Evolutionary conservation across 1,139 yeast genomes (phyloP).

Genomic region (Geotrichum fermentans): DNA sequence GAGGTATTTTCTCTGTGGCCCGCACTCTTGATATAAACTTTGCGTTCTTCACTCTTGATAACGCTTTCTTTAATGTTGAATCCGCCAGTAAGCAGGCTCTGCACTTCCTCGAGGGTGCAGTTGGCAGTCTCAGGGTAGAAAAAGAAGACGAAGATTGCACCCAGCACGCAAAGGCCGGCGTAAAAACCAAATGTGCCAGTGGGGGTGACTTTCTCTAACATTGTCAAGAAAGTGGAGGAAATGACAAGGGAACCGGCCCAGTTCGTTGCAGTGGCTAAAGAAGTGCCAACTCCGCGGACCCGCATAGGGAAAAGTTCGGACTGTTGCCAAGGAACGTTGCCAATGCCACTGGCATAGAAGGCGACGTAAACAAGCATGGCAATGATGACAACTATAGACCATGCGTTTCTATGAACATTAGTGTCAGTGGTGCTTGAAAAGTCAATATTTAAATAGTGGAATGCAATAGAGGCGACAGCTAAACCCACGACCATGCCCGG

Average conservation of each 20-base stretch:
- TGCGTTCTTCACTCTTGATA: constrained; percentile 45
- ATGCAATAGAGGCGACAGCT: constrained; percentile 28
- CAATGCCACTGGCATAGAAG: constrained; percentile 87
- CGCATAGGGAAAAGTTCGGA: constrained; percentile 89
- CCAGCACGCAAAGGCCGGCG: constrained; percentile 73
- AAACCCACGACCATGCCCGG: constrained; percentile 43
- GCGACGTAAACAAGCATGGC: constrained; percentile 86
- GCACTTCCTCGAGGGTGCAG: constrained; percentile 86
- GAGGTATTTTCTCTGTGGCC: constrained; percentile 27
- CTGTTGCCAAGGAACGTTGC: constrained; percentile 98
- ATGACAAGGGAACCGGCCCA: constrained; percentile 94
- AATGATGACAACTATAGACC: constrained; percentile 83
- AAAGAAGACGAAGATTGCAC: constrained; percentile 70
- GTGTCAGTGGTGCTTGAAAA: constrained; percentile 42
- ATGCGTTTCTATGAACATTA: constrained; percentile 53
- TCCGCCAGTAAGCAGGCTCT: constrained; percentile 70
- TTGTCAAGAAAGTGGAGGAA: constrained; percentile 87
- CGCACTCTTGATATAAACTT: neutral
- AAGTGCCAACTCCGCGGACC: constrained; percentile 88
- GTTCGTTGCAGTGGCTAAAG: constrained; percentile 88
- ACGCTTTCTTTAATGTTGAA: constrained; percentile 75
- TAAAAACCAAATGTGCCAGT: constrained; percentile 90
- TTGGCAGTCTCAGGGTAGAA: constrained; percentile 91
- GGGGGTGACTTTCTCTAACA: constrained; percentile 89
- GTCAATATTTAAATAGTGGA: constrained; percentile 59